These are phyloP conservation scores for Maudiozyma pseudohumilis DNA, from an alignment of 805 yeast genomes.

Conservation along the genomic window DNA sequence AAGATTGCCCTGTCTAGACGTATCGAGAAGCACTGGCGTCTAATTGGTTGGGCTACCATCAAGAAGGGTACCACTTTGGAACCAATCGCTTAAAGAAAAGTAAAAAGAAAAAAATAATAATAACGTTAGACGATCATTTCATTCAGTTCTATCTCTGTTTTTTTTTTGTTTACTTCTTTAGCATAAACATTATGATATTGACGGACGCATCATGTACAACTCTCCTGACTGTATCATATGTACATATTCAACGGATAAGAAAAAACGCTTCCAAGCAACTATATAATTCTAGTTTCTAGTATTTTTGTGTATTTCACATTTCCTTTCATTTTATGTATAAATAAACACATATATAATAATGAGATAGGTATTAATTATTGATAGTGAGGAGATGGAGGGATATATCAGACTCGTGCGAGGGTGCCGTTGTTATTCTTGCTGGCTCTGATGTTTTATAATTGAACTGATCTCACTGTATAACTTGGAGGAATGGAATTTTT, in stretches of 20 bases:
- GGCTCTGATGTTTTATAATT: neutral
- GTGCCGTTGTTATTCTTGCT: neutral
- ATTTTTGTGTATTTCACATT: too few species aligned
- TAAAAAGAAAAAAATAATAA: neutral
- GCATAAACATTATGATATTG: slow-evolving; percentile 1
- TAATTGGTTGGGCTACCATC: slow-evolving; percentile 99
- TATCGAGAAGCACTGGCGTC: slow-evolving; percentile 99
- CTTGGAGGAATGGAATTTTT: slow-evolving; percentile 48
- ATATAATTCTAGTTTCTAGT: slow-evolving; percentile 2
- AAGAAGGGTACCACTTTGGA: slow-evolving; percentile 86
- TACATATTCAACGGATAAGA: slow-evolving; percentile 1
- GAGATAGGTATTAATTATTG: neutral
- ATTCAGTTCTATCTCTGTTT: neutral
- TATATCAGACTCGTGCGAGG: neutral
- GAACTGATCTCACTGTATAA: slow-evolving; percentile 27
- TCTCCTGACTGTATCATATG: slow-evolving; percentile 1
- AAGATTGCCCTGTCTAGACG: slow-evolving; percentile 98
- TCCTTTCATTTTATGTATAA: neutral
- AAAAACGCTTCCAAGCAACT: neutral
- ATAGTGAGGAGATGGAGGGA: neutral
- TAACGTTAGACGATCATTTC: neutral
- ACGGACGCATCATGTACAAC: neutral
- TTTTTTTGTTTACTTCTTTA: neutral
- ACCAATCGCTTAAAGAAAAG: slow-evolving; percentile 38
- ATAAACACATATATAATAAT: neutral